phyloP scores from a whole-genome alignment of 352 stramenopile species.

The Phytophthora macrochlamydospora region DNA sequence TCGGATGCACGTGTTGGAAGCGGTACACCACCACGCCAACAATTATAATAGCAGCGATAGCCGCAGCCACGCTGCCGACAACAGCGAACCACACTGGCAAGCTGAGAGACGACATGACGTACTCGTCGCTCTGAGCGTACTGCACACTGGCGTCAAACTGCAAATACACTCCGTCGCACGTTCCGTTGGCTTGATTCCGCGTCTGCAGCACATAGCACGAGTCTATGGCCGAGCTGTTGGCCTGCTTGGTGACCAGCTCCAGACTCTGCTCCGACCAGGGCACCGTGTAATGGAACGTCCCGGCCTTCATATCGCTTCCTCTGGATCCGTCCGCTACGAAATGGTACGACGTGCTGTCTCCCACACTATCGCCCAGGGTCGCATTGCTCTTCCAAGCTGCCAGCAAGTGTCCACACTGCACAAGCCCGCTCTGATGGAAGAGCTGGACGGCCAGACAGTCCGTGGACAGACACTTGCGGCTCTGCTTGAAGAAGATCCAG shows the following conservation, averaged over 20 bases:
- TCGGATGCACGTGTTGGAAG: constrained; percentile 35
- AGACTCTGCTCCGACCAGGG: constrained; percentile 27
- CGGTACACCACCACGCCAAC: constrained; percentile 61
- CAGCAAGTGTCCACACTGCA: constrained; percentile 72
- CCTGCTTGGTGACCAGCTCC: constrained; percentile 27
- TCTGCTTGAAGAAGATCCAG: constrained; percentile 79
- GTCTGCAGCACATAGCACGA: constrained; percentile 77
- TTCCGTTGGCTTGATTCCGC: constrained; percentile 62
- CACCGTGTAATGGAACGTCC: constrained; percentile 69
- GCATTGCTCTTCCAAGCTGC: constrained; percentile 68
- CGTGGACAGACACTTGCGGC: constrained; percentile 48
- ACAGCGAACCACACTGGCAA: constrained; percentile 61
- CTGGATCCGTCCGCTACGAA: constrained; percentile 83
- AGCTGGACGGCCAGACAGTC: constrained; percentile 65
- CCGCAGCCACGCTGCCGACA: constrained; percentile 61
- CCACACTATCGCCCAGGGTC: constrained; percentile 16
- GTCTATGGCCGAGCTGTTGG: constrained; percentile 49
- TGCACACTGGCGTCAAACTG: constrained; percentile 66
- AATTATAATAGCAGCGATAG: constrained; percentile 46
- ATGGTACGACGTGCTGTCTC: constrained; percentile 46
- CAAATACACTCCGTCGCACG: constrained; percentile 72
- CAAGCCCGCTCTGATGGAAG: constrained; percentile 67
- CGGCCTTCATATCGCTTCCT: constrained; percentile 58
- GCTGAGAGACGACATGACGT: constrained; percentile 59
- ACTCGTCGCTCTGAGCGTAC: constrained; percentile 59